Percentiles rank a stretch among this genome's conserved stretches.
phyloP scores from a whole-genome alignment of 805 yeast genomes.

The Cyberlindnera nakhonratchasimensis region DNA sequence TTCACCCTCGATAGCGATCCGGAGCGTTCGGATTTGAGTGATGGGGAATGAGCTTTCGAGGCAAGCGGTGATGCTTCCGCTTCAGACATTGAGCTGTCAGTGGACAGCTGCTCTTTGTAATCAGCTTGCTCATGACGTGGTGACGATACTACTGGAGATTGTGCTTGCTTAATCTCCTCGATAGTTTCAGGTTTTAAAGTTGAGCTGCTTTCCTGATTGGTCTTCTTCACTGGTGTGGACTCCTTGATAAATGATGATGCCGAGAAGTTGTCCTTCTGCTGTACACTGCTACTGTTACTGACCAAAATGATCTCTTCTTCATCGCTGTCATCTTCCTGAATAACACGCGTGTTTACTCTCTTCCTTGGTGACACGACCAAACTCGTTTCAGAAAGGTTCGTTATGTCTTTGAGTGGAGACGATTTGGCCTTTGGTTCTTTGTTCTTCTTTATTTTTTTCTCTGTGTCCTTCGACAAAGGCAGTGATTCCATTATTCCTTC shows the following conservation, averaged over 20 bases:
- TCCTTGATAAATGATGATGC: not conserved
- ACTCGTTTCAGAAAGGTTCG: constrained; percentile 11
- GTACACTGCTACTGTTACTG: constrained; percentile 21
- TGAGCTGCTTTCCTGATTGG: constrained; percentile 6
- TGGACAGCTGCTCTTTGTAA: not conserved
- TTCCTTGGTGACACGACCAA: constrained; percentile 8
- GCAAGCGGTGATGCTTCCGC: constrained; percentile 15
- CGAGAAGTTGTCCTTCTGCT: not conserved
- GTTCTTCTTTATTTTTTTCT: not conserved
- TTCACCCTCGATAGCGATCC: constrained; percentile 8
- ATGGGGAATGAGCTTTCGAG: constrained; percentile 11
- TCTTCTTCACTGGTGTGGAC: not conserved
- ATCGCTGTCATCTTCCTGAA: constrained; percentile 4
- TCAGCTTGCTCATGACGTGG: not conserved
- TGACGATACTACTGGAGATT: not conserved
- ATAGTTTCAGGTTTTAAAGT: constrained; percentile 7
- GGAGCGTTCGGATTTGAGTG: constrained; percentile 8
- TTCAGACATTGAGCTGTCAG: constrained; percentile 6
- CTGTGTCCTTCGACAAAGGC: not conserved
- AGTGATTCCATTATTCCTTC: constrained; percentile 6
- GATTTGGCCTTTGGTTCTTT: not conserved
- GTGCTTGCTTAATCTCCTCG: not conserved
- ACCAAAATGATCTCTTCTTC: constrained; percentile 24
- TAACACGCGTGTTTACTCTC: not conserved
- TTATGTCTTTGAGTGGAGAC: constrained; percentile 16